These are phyloP conservation scores for Aspergillus tanneri DNA, from an alignment of 2,329 filamentous ascomycete genomes.

Conservation along the genomic window DNA sequence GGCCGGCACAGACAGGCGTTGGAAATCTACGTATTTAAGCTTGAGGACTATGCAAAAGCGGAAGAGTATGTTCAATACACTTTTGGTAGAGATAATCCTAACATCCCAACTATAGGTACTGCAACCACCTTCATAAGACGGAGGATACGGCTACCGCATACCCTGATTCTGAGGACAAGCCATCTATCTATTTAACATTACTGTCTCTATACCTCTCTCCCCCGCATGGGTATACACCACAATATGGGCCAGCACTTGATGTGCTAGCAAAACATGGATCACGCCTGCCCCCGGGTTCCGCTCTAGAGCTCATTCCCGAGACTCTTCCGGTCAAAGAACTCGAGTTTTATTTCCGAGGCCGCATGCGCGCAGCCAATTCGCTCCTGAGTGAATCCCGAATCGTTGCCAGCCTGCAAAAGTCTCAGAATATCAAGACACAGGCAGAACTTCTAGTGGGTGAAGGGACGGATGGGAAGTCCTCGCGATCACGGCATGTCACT, in stretches of 20 bases:
- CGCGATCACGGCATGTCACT: constrained; percentile 67
- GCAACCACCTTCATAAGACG: constrained; percentile 75
- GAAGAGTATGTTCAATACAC: constrained; percentile 71
- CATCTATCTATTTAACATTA: constrained; percentile 88
- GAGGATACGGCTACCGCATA: too few relatives aligned
- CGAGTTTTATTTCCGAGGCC: constrained; percentile 85
- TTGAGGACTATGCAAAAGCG: constrained; percentile 81
- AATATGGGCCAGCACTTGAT: constrained; percentile 75
- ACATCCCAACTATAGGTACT: constrained; percentile 62
- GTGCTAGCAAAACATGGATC: constrained; percentile 92
- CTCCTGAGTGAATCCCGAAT: constrained; percentile 78
- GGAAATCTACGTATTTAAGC: constrained; percentile 96
- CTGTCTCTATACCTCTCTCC: constrained; percentile 87
- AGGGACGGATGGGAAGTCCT: constrained; percentile 51
- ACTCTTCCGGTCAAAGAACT: constrained; percentile 74
- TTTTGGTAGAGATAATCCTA: constrained; percentile 7
- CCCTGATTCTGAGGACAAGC: constrained; percentile 54
- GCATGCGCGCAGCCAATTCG: constrained; percentile 82
- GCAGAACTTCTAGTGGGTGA: constrained; percentile 72
- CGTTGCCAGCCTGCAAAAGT: constrained; percentile 71
- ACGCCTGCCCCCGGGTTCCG: constrained; percentile 81
- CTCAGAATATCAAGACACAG: constrained; percentile 75
- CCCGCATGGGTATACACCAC: constrained; percentile 67
- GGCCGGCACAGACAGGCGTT: constrained; percentile 91
- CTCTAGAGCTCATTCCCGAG: constrained; percentile 80